Evolutionary conservation across 352 stramenopile species (phyloP).

Genomic region (Phytophthora chlamydospora): DNA sequence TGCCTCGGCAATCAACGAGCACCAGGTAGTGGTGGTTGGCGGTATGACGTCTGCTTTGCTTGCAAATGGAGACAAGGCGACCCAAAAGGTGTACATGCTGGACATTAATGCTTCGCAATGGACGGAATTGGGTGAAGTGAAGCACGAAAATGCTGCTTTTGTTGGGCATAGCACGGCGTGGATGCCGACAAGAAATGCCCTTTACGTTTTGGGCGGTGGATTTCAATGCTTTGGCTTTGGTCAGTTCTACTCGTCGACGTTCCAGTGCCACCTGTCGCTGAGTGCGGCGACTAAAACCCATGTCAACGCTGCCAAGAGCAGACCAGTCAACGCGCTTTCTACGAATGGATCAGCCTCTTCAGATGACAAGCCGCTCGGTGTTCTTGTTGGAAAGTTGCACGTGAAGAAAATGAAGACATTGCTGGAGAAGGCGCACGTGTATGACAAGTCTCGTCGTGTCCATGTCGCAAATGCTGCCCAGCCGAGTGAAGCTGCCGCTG

Average conservation of each 20-base stretch:
- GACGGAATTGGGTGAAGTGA: conserved; percentile 57
- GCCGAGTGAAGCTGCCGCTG: conserved; percentile 9
- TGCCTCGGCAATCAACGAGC: conserved; percentile 53
- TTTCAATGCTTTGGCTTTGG: conserved; percentile 89
- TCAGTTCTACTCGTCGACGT: conserved; percentile 74
- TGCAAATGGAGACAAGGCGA: conserved; percentile 43
- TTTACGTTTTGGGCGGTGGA: conserved; percentile 71
- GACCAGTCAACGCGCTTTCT: conserved; percentile 5
- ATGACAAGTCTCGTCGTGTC: conserved; percentile 84
- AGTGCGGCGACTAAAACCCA: conserved; percentile 1
- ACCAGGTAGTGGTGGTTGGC: conserved; percentile 66
- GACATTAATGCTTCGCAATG: conserved; percentile 55
- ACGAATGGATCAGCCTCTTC: conserved; percentile 3
- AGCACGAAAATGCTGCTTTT: conserved; percentile 54
- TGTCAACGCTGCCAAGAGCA: conserved; percentile 9
- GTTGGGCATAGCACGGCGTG: conserved; percentile 63
- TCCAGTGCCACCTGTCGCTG: conserved; percentile 61
- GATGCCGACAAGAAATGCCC: conserved; percentile 43
- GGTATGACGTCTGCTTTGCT: conserved; percentile 54
- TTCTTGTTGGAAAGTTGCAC: conserved; percentile 62
- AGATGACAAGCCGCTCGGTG: conserved; percentile 38
- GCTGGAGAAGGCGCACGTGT: conserved; percentile 61
- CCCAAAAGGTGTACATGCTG: conserved; percentile 62
- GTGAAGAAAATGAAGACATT: conserved; percentile 86
- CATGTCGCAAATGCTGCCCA: conserved; percentile 34